Conservation (phyloP, 441 rosid species). For the Sinapis alba region DNA sequence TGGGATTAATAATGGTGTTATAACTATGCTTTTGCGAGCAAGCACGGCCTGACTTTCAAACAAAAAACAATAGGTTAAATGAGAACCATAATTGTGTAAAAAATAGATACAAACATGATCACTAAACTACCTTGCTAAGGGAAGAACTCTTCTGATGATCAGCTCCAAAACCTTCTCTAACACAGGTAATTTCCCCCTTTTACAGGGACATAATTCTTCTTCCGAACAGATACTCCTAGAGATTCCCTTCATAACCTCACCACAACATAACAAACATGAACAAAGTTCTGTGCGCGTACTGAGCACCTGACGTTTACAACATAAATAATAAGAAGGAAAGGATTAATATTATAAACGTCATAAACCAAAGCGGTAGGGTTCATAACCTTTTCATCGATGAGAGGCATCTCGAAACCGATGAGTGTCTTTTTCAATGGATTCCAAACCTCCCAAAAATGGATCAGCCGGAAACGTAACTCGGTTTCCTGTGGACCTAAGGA, state of each 20-base stretch:
- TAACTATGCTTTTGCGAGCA: constrained; percentile 78
- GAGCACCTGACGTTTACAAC: too few species aligned
- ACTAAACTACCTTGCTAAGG: constrained; percentile 60
- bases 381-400: too few species aligned
- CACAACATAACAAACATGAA: constrained; percentile 60
- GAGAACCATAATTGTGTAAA: background rate
- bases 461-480: too few species aligned
- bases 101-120: background rate
- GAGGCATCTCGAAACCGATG: too few species aligned
- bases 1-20: constrained; percentile 70
- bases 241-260: constrained; percentile 47
- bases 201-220: constrained; percentile 60
- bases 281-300: too few species aligned
- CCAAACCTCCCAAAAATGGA: too few species aligned
- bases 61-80: constrained; percentile 17
- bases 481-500: too few species aligned
- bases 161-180: constrained; percentile 76
- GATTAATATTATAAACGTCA: too few species aligned
- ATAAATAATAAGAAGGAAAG: too few species aligned
- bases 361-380: too few species aligned
- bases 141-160: constrained; percentile 58
- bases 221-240: constrained; percentile 52
- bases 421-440: too few species aligned
- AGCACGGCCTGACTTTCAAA: constrained; percentile 70
- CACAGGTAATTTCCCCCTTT: constrained; percentile 62